These are phyloP conservation scores for Nosema bombycis DNA, from an alignment of 371 early-diverging fungal species.

Conservation along the genomic window DNA sequence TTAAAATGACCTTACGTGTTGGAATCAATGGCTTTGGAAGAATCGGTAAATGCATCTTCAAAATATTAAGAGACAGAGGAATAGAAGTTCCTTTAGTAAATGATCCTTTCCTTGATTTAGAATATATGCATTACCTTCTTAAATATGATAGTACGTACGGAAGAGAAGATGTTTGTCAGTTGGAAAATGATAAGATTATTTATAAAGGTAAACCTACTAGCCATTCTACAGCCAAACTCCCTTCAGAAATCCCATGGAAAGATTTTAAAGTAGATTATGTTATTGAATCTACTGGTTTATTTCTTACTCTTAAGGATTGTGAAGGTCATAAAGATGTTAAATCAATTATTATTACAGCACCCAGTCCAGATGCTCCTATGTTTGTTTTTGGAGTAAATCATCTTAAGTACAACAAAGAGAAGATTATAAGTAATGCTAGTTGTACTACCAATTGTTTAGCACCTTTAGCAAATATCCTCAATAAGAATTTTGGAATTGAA, in stretches of 20 bases:
- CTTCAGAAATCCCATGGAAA: conserved; percentile 84
- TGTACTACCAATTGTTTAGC: conserved; percentile 99
- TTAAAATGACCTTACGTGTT: conserved; percentile 67
- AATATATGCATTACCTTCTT: conserved; percentile 86
- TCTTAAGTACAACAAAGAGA: conserved; percentile 74
- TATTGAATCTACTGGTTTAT: conserved; percentile 94
- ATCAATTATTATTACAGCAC: conserved; percentile 94
- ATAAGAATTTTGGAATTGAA: conserved; percentile 80
- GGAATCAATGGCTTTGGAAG: conserved; percentile 93
- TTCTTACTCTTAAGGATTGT: conserved; percentile 80
- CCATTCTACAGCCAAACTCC: conserved; percentile 70
- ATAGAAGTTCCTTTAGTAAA: conserved; percentile 86
- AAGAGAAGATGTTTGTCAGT: conserved; percentile 71
- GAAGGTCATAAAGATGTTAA: conserved; percentile 79
- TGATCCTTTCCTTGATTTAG: conserved; percentile 88
- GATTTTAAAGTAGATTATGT: conserved; percentile 78
- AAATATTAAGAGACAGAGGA: conserved; percentile 59
- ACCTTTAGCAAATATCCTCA: conserved; percentile 89
- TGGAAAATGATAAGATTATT: conserved; percentile 74
- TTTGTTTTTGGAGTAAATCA: conserved; percentile 80
- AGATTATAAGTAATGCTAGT: conserved; percentile 90
- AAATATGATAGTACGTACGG: conserved; percentile 96
- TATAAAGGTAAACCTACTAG: conserved; percentile 74
- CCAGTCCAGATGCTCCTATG: conserved; percentile 75
- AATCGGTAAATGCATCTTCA: conserved; percentile 86